phyloP scores from a whole-genome alignment of 345 rosid genomes.

The Populus deltoides region DNA sequence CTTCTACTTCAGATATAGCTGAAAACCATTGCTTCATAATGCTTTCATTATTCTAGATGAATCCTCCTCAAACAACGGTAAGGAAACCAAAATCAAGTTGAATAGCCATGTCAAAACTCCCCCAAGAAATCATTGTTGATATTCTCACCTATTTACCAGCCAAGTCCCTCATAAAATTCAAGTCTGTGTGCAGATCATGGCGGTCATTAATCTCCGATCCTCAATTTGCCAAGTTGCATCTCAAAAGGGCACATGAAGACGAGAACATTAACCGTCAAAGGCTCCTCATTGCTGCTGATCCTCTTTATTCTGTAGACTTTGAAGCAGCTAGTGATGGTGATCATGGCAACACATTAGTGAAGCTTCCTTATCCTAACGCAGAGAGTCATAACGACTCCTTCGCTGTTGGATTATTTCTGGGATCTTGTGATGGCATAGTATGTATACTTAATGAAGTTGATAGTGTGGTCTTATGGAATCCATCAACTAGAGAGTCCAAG shows the following conservation, averaged over 20 bases:
- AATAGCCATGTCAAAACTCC: slow-evolving; percentile 1
- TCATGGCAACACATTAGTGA: background rate
- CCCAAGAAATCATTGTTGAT: background rate
- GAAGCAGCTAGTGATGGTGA: background rate
- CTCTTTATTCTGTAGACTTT: slow-evolving; percentile 26
- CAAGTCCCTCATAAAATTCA: background rate
- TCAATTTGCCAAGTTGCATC: slow-evolving; percentile 17
- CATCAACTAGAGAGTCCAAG: too few relatives aligned
- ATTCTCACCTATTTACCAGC: slow-evolving; percentile 3
- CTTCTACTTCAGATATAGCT: background rate
- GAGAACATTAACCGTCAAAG: slow-evolving; percentile 11
- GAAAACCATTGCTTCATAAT: background rate
- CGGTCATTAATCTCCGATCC: background rate
- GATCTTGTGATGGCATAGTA: too few relatives aligned
- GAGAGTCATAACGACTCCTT: background rate
- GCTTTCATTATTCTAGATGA: too few relatives aligned
- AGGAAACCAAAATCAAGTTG: background rate
- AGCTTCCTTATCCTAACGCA: background rate
- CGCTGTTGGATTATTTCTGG: too few relatives aligned
- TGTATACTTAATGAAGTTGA: too few relatives aligned
- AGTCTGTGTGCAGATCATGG: slow-evolving; percentile 3
- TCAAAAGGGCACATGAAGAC: slow-evolving; percentile 10
- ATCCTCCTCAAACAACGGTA: background rate
- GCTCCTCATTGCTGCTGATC: slow-evolving; percentile 27
- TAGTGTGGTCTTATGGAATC: too few relatives aligned